Evolutionary conservation across 1,284 basidiomycete genomes (phyloP).

Genomic region (Tranzscheliella williamsii): DNA sequence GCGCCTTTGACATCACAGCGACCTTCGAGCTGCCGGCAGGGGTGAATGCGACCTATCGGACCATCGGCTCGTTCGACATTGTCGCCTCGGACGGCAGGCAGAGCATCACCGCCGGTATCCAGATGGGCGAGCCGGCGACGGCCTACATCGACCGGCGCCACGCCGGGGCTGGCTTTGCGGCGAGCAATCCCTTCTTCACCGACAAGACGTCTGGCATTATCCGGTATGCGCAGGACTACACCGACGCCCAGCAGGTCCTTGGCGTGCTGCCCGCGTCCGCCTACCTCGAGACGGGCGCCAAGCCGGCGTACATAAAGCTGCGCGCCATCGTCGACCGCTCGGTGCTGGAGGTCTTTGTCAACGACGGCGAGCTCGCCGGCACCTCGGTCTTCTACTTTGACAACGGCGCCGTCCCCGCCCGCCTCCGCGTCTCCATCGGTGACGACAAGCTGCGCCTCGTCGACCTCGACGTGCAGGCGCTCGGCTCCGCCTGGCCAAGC

Average conservation of each 20-base stretch:
- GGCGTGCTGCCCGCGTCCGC: constrained; percentile 17
- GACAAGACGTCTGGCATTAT: constrained; percentile 50
- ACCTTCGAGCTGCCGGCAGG: constrained; percentile 44
- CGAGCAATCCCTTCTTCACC: constrained; percentile 59
- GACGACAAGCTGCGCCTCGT: constrained; percentile 29
- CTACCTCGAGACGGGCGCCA: constrained; percentile 6
- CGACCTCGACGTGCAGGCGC: constrained; percentile 29
- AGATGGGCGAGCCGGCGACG: constrained; percentile 50
- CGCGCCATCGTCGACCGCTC: constrained; percentile 56
- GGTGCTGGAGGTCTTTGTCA: constrained; percentile 59
- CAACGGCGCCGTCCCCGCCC: constrained; percentile 30
- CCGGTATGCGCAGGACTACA: constrained; percentile 34
- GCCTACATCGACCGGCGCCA: constrained; percentile 60
- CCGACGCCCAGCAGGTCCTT: constrained; percentile 17
- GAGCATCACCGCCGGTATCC: constrained; percentile 37
- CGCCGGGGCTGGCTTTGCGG: constrained; percentile 46
- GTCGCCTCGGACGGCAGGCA: constrained; percentile 19
- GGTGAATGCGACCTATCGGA: constrained; percentile 25
- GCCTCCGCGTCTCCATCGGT: constrained; percentile 26
- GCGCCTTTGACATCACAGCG: constrained; percentile 59
- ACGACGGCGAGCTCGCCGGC: constrained; percentile 46
- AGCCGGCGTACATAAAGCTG: constrained; percentile 27
- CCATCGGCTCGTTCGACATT: constrained; percentile 36
- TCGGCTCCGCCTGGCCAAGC: constrained; percentile 32
- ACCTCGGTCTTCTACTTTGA: constrained; percentile 45